Evolutionary conservation across 495 filamentous ascomycete species (phyloP), one percentile per base, ranked within the genome.

Genomic region (Neurospora sp.): DNA sequence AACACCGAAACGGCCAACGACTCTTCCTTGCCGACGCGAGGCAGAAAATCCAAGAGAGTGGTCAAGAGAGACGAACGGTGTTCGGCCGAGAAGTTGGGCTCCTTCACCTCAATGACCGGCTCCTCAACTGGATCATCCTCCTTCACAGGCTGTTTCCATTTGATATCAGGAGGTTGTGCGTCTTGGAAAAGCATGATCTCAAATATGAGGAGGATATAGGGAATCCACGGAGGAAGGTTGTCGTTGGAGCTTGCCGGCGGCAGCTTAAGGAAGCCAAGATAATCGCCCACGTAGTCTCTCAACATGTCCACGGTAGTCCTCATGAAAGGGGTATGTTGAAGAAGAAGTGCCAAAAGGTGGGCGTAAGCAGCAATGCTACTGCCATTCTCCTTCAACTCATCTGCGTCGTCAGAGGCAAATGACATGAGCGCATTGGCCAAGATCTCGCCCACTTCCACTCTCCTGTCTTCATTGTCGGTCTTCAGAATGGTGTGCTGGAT

Each of bases 161-260:
- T 84, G 70, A 94, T 90, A 74, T 93, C 87, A 16, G 84, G 84
- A 3, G 94, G 94, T 75, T 94, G 91, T 71, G 91, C 88, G 78
- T 97, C 95, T 76, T 98, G 92, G 53, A 92, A 89, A 4, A 99
- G 86, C 45, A 99, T 83, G 71, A 92, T 93, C 82, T 99, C 96
- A 27, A 97, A 87, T 39, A 98, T 90, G 17, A 98, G 89, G 31
- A 98, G 85, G 12, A 98, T 89, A 75, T 94, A 93, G 41, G 93
- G 91, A 76, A 98, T 89, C 96, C 96, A 99, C 12, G 94, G 93
- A 40, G 94, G 89, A 41, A 92, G 82, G 72, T 96, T 90, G 48
- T 96, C 92, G 8, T 85, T 81, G 27, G 88, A 81, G 70, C 90
- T 89, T 44, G 90, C 87, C 0, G 89, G 83, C n/a, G 86, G 84